Evolutionary conservation across 306 rosid species (phyloP).

Genomic region (Corylus heterophylla): DNA sequence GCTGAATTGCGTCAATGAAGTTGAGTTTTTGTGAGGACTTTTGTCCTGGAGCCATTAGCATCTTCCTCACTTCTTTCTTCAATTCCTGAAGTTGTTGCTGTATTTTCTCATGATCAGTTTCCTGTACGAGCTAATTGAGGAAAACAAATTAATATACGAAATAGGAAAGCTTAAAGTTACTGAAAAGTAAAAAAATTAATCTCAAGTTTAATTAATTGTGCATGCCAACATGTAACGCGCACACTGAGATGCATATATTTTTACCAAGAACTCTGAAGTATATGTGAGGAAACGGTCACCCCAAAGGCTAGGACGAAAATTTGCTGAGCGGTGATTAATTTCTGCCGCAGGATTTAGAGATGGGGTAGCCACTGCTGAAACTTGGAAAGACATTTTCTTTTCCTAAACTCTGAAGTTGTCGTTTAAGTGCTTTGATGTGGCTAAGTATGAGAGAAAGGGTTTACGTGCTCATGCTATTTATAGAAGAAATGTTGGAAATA

Average conservation of each 20-base stretch:
- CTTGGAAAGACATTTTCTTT: neutral
- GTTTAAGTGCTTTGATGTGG: too few relatives aligned
- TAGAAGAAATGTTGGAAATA: too few relatives aligned
- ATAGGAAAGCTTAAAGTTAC: too few relatives aligned
- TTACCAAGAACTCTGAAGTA: neutral
- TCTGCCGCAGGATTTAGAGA: neutral
- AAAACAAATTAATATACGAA: too few relatives aligned
- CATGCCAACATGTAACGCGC: too few relatives aligned
- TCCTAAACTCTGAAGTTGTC: too few relatives aligned
- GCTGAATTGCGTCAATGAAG: conserved; percentile 33
- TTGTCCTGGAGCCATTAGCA: neutral
- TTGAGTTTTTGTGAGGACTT: neutral
- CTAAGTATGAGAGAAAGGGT: too few relatives aligned
- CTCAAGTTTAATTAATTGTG: too few relatives aligned
- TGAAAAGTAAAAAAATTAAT: too few relatives aligned
- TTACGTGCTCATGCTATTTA: too few relatives aligned
- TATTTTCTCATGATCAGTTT: neutral
- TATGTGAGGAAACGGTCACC: conserved; percentile 23
- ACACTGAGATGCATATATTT: too few relatives aligned
- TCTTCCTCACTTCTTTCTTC: conserved; percentile 32
- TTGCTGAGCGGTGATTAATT: neutral
- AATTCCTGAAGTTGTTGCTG: neutral
- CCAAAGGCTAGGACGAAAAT: conserved; percentile 32
- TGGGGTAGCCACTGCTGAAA: neutral
- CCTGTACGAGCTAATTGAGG: neutral